Evolutionary conservation across 345 rosid genomes (phyloP).

Genomic region (Lenwebbia sp.): DNA sequence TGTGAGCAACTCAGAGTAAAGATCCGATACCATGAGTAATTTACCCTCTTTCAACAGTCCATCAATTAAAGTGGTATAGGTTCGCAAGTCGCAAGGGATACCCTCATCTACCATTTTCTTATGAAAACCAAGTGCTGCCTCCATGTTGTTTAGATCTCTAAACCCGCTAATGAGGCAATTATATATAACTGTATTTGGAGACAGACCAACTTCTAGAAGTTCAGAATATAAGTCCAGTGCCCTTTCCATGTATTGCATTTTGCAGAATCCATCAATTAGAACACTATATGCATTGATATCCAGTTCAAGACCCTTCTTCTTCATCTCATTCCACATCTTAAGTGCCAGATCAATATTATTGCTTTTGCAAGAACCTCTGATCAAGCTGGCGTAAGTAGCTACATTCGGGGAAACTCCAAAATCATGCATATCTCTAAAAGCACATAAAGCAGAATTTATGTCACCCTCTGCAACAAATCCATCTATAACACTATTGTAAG

Average conservation of each 20-base stretch:
- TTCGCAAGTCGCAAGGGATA: constrained; percentile 34
- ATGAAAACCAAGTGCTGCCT: constrained; percentile 45
- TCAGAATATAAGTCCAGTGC: constrained; percentile 42
- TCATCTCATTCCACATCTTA: constrained; percentile 44
- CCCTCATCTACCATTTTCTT: constrained; percentile 55
- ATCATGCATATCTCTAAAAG: constrained; percentile 43
- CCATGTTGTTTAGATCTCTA: constrained; percentile 50
- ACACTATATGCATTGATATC: constrained; percentile 47
- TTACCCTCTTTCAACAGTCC: constrained; percentile 57
- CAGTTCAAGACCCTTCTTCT: constrained; percentile 29
- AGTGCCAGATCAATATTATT: constrained; percentile 37
- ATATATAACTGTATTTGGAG: constrained; percentile 45
- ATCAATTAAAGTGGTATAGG: constrained; percentile 65
- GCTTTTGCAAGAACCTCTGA: constrained; percentile 49
- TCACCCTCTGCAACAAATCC: constrained; percentile 57
- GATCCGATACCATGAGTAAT: constrained; percentile 40
- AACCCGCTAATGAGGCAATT: constrained; percentile 60
- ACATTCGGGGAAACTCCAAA: constrained; percentile 50
- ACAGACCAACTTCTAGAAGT: constrained; percentile 49
- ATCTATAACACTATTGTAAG: constrained; percentile 54
- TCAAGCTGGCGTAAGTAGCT: constrained; percentile 55
- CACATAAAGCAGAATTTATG: constrained; percentile 33
- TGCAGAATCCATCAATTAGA: constrained; percentile 58
- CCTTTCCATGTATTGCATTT: constrained; percentile 38
- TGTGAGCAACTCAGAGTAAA: constrained; percentile 58